Conservation (phyloP, 1,284 basidiomycete genomes). For the Abortiporus biennis region DNA sequence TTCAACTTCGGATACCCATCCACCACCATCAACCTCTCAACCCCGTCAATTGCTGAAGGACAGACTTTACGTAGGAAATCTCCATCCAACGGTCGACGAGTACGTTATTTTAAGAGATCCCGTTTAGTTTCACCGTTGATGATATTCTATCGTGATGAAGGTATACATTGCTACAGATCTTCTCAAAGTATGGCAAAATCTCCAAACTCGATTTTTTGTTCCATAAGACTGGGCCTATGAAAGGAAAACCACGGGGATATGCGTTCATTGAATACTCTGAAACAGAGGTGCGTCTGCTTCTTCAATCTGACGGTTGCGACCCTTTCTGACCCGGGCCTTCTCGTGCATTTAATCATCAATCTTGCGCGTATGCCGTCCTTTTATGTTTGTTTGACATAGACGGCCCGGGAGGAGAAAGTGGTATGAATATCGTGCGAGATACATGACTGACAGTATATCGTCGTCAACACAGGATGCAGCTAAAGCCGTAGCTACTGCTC, state of each 20-base stretch:
- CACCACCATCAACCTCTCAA: constrained; percentile 16
- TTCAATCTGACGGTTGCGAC: constrained; percentile 11
- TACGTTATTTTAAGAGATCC: constrained; percentile 33
- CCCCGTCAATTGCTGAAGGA: constrained; percentile 40
- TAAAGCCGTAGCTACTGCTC: constrained; percentile 69
- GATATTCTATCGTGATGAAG: constrained; percentile 31
- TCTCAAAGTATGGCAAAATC: constrained; percentile 88
- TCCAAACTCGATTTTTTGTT: constrained; percentile 92
- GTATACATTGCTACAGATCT: constrained; percentile 83
- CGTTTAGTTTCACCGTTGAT: constrained; percentile 1
- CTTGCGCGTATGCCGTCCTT: constrained; percentile 10
- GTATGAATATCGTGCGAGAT: no score
- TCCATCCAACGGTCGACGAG: constrained; percentile 88
- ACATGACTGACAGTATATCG: no score
- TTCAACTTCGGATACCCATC: no score
- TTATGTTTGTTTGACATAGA: constrained; percentile 9
- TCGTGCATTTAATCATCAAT: constrained; percentile 13
- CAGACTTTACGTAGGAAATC: constrained; percentile 88
- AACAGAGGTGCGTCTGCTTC: constrained; percentile 64
- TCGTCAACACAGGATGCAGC: constrained; percentile 67
- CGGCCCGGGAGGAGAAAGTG: not conserved
- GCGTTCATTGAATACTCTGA: constrained; percentile 87
- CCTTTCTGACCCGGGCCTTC: constrained; percentile 46
- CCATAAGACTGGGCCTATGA: constrained; percentile 85
- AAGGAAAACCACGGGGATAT: constrained; percentile 92